Evolutionary conservation across 228 moss, liverwort and hornwort species (phyloP).

Genomic region (Sphagnum fallax): DNA sequence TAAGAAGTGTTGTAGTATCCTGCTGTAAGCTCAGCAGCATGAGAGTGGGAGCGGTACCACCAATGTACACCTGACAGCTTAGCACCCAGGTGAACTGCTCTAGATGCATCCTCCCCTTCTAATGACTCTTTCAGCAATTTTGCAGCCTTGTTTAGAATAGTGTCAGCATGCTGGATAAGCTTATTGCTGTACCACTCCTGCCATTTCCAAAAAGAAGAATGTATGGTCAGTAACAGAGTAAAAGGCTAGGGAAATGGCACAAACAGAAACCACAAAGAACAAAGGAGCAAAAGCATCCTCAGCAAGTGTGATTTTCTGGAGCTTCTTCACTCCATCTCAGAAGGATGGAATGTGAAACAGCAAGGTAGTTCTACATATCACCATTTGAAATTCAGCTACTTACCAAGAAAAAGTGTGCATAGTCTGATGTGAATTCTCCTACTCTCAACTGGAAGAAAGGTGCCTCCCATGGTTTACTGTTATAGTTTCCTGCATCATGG

Average conservation of each 20-base stretch:
- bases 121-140: conserved; percentile 5
- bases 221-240: background rate
- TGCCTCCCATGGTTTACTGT: conserved; percentile 8
- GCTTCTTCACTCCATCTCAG: background rate
- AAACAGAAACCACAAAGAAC: background rate
- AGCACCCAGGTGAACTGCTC: conserved; percentile 5
- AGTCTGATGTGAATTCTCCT: conserved; percentile 11
- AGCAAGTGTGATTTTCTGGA: background rate
- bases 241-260: background rate
- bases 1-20: conserved; percentile 14
- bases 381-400: too few relatives aligned
- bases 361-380: too few relatives aligned
- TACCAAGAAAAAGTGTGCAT: conserved; percentile 12
- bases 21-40: conserved; percentile 14
- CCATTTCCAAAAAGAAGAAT: background rate
- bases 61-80: conserved; percentile 15
- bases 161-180: conserved; percentile 10
- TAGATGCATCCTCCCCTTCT: background rate
- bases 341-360: background rate
- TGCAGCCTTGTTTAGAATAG: conserved; percentile 8
- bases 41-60: conserved; percentile 10
- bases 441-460: conserved; percentile 10
- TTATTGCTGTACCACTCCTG: conserved; percentile 15
- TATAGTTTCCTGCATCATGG: conserved; percentile 11
- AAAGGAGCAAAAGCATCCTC: background rate